Percentiles rank a stretch among this genome's conserved stretches.
Conservation (phyloP, 768 basidiomycete species). For the Russula griseocarnosa region DNA sequence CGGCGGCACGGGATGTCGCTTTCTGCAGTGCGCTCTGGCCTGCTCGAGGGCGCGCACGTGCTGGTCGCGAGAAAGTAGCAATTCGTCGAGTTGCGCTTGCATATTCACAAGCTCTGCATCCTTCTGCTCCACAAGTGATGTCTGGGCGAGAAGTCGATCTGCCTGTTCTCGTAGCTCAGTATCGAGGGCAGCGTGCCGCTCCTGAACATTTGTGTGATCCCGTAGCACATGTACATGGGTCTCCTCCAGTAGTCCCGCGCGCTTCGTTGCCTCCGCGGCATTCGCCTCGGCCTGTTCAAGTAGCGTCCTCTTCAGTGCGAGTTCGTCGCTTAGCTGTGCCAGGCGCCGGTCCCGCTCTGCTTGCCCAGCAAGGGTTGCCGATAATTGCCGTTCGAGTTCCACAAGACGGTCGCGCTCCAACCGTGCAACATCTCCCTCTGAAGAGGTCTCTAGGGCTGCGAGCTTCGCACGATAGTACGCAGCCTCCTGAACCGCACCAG, state of each 20-base stretch:
- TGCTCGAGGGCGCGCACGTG: conserved; percentile 88
- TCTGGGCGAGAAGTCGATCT: conserved; percentile 68
- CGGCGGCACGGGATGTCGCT: conserved; percentile 70
- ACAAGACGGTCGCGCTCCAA: conserved; percentile 74
- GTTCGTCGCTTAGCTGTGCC: conserved; percentile 64
- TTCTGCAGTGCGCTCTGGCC: conserved; percentile 72
- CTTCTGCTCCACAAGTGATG: conserved; percentile 68
- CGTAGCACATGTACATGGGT: conserved; percentile 59
- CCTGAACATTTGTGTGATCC: conserved; percentile 67
- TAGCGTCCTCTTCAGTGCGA: conserved; percentile 73
- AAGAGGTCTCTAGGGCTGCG: conserved; percentile 73
- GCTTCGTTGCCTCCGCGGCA: conserved; percentile 65
- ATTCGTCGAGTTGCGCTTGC: conserved; percentile 66
- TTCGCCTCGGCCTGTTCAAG: conserved; percentile 77
- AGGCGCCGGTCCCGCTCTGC: conserved; percentile 65
- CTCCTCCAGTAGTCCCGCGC: conserved; percentile 71
- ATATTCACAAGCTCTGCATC: conserved; percentile 71
- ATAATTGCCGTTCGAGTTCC: conserved; percentile 70
- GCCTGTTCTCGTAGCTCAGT: conserved; percentile 67
- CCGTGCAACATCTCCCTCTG: conserved; percentile 58
- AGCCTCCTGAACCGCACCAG: conserved; percentile 85
- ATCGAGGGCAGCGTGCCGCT: conserved; percentile 57
- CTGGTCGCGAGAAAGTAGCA: conserved; percentile 67
- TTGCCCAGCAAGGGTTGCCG: conserved; percentile 57
- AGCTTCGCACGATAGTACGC: conserved; percentile 95